Evolutionary conservation across 768 basidiomycete genomes (phyloP), one percentile per base, ranked within the genome.

Genomic region (Tricholoma hemisulphureum): DNA sequence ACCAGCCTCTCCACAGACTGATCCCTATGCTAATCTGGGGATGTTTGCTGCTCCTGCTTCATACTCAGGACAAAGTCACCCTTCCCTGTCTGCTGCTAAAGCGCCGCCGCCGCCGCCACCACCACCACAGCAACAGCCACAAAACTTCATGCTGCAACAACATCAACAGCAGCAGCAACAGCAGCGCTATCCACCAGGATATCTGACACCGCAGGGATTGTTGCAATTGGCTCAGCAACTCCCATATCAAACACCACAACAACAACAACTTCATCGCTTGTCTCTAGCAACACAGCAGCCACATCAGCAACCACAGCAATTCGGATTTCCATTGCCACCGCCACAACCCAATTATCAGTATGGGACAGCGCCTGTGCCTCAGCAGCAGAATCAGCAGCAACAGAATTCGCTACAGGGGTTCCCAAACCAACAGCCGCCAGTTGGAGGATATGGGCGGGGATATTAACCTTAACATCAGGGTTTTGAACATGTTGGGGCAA

Each of bases 11-110:
- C 50, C 53, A 1, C 32, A 23, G 18, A 59, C 26, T 35, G 78
- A 77, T 61, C 77, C 76, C 1, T 79, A 77, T 35, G 73, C 76
- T 4, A 71, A 67, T 51, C 63, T 79, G 2, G 69, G 68, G 0
- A 62, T 76, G 61, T 76, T 79, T 37, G 70, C 64, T 20, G 53
- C 66, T 0, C 28, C 58, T 35, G 21, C 61, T 4, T 28, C 46
- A 2, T 49, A 18, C 8, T n/a, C 46, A n/a, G 46, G 46, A 11
- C 26, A 49, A 21, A 24, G 20, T 2, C 57, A 57, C 28, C 50
- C 55, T 13, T 45, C 55, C 8, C 28, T 29, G 28, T 57, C 57
- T 11, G 43, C 48, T 21, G 16, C 24, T 5, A 55, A 50, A 39
- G 46, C 11, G 6, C 56, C 48, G 6, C 61, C 51, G 9, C 62